Evolutionary conservation across 1,284 basidiomycete species (phyloP).

Genomic region (Neonothopanus nambi): DNA sequence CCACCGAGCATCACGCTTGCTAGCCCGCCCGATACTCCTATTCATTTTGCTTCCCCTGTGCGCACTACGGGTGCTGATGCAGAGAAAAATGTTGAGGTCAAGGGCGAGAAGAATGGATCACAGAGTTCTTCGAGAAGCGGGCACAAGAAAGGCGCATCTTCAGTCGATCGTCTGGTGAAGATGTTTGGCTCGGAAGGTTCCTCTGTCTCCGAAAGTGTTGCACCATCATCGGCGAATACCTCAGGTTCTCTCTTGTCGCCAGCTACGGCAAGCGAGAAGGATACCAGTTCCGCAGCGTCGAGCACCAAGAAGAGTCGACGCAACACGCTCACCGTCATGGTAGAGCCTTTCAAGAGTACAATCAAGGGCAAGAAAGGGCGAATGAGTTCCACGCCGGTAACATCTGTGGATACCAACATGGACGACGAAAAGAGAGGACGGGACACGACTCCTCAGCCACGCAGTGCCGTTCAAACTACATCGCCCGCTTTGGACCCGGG

Average conservation of each 20-base stretch:
- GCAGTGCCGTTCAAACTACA: not conserved
- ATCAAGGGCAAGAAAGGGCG: conserved; percentile 55
- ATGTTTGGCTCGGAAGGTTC: conserved; percentile 6
- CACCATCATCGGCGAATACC: conserved; percentile 3
- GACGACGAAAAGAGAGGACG: conserved; percentile 17
- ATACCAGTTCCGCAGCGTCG: conserved; percentile 21
- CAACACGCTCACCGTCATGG: conserved; percentile 83
- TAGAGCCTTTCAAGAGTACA: conserved; percentile 67
- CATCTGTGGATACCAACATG: conserved; percentile 16
- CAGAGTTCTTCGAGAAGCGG: conserved; percentile 9
- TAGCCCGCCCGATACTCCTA: conserved; percentile 18
- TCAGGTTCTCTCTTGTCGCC: conserved; percentile 17
- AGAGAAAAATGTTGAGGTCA: too few relatives aligned
- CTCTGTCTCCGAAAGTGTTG: not conserved
- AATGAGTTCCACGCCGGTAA: conserved; percentile 35
- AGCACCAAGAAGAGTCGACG: conserved; percentile 48
- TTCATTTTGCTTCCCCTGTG: conserved; percentile 5
- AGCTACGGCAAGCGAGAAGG: conserved; percentile 15
- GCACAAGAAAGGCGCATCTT: conserved; percentile 9
- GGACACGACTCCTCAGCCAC: conserved; percentile 1
- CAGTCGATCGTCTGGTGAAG: conserved; percentile 12
- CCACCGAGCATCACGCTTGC: conserved; percentile 18
- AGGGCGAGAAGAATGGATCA: not conserved
- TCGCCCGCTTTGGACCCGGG: not conserved
- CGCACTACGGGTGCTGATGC: not conserved